Base-by-base conservation (phyloP, 805 yeast species). In the Ogataea methylovora region DNA sequence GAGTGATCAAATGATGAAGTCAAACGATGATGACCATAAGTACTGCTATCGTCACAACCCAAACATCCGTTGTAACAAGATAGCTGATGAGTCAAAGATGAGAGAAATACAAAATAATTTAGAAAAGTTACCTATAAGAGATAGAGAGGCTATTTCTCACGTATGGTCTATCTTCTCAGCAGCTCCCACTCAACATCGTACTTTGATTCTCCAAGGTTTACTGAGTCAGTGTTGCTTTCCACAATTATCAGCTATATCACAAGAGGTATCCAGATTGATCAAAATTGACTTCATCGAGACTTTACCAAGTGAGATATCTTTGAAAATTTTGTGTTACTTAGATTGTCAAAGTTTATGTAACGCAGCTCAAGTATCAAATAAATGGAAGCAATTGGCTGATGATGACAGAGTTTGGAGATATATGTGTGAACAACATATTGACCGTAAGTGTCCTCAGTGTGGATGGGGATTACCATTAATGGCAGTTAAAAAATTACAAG, bases 381-480 rank as follows among this genome's bases (percentile, higher is more conserved):
- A 73, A 34, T 92, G 98, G 98, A 79, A 84, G 53, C 63, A 65
- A 37, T 63, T 92, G 38, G 97, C 98, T 2, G 96, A 92, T 57
- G 97, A 90, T 54, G 97, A 92, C 52, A 63, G 94, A 32, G 97
- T 92, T 3, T 92, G 98, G 98, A 92, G 90, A 54, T 88, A 90
- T 45, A 81, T 92, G 87, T 92, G 98, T 54, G 95, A 87, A 54
- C 98, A 92, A 60, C 98, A 92, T 58, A 92, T 92, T 36, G 98
- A 92, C 60, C 71, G 94, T 40, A 92, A 92, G 58, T 92, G 98
- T 62, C 95, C 96, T 26, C 85, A 85, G 52, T 92, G 98, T 62
- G 98, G 98, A 12, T 92, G 98, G 98, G 98, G 98, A 4, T 67
- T 92, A 43, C 98, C 98, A 3, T 63, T 92, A 39, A 73, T 92